phyloP scores from a whole-genome alignment of 2,329 filamentous ascomycete species.

The Hypoxylon sp. region DNA sequence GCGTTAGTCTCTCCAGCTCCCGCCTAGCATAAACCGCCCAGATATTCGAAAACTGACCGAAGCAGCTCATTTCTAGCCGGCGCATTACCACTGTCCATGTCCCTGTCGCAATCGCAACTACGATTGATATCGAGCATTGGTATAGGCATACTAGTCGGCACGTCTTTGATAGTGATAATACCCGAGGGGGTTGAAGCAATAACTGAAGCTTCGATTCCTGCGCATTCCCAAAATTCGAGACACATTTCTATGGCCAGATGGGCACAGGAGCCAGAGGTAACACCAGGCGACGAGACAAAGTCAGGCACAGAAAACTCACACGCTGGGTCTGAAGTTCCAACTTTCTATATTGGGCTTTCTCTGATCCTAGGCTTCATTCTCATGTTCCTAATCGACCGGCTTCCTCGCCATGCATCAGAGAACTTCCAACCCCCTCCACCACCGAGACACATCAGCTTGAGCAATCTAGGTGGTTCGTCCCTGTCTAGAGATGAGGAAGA shows the following conservation, averaged over 20 bases:
- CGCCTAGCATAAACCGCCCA: constrained; percentile 18
- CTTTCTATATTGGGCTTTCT: constrained; percentile 86
- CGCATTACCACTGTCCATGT: constrained; percentile 89
- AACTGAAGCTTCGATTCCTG: constrained; percentile 67
- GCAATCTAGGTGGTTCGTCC: constrained; percentile 75
- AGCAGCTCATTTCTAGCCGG: constrained; percentile 92
- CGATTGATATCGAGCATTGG: constrained; percentile 92
- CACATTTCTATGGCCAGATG: constrained; percentile 40
- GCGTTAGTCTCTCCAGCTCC: constrained; percentile 48
- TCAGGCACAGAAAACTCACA: constrained; percentile 48
- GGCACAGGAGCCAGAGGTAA: constrained; percentile 40
- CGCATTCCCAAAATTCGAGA: constrained; percentile 45
- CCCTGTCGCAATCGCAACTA: constrained; percentile 86
- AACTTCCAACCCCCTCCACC: constrained; percentile 73
- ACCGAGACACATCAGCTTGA: constrained; percentile 88
- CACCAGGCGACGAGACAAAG: constrained; percentile 31
- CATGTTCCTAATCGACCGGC: constrained; percentile 95
- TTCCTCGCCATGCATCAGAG: constrained; percentile 79
- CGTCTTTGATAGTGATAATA: constrained; percentile 96
- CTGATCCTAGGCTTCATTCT: constrained; percentile 90
- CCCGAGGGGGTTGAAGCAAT: constrained; percentile 95
- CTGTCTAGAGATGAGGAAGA: constrained; percentile 66
- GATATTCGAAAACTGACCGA: constrained; percentile 40
- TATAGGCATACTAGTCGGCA: constrained; percentile 93
- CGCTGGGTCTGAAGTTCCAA: constrained; percentile 66